phyloP scores from a whole-genome alignment of 1,284 basidiomycete genomes.

The Erythrobasidium hasegawianum region DNA sequence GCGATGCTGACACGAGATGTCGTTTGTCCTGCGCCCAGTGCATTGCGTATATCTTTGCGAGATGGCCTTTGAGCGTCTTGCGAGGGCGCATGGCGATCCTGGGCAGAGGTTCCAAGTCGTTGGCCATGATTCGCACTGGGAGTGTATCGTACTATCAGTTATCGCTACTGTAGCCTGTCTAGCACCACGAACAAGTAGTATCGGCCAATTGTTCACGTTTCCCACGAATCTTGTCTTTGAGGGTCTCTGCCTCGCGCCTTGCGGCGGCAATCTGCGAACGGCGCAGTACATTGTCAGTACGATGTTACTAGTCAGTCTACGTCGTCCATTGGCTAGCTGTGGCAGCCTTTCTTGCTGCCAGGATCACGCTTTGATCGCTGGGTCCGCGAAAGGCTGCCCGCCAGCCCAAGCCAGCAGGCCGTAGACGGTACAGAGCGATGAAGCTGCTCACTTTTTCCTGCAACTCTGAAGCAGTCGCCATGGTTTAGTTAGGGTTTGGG shows the following conservation, averaged over 20 bases:
- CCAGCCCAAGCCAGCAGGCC: too few species aligned
- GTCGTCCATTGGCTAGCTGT: too few species aligned
- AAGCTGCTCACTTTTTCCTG: slow-evolving; percentile 46
- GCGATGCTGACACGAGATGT: slow-evolving; percentile 96
- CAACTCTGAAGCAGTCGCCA: slow-evolving; percentile 46
- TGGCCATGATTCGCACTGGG: slow-evolving; percentile 88
- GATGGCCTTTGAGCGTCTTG: slow-evolving; percentile 89
- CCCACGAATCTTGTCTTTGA: slow-evolving; percentile 95
- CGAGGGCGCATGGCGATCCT: slow-evolving; percentile 93
- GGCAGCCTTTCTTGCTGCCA: too few species aligned
- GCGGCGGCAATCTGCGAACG: slow-evolving; percentile 74
- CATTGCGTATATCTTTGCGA: slow-evolving; percentile 99
- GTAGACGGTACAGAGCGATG: not conserved
- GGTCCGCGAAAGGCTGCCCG: too few species aligned
- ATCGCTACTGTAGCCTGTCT: too few species aligned
- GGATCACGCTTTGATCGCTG: too few species aligned
- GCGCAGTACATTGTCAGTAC: not conserved
- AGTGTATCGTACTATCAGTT: too few species aligned
- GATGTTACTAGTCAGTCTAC: too few species aligned
- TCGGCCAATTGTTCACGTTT: slow-evolving; percentile 94
- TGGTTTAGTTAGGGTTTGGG: slow-evolving; percentile 16
- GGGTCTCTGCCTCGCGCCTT: slow-evolving; percentile 86
- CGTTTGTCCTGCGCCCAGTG: slow-evolving; percentile 96
- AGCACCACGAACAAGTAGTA: slow-evolving; percentile 74
- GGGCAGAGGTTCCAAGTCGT: slow-evolving; percentile 88